A percentile compares a stretch with the other conserved stretches of the same genome.
phyloP scores from a whole-genome alignment of 2,329 filamentous ascomycete species.

The Hypomyces perniciosus region DNA sequence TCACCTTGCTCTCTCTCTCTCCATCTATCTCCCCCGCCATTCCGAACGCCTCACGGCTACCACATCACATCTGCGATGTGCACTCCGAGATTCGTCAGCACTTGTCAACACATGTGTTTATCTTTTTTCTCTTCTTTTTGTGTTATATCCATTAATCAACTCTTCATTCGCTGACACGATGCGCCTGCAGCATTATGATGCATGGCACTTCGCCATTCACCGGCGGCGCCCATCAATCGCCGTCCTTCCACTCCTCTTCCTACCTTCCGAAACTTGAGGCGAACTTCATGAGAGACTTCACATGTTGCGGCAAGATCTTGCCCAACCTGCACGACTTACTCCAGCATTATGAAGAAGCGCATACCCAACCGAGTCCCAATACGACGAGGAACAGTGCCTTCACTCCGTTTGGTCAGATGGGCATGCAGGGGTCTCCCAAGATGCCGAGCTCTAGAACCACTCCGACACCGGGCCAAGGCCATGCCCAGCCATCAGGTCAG shows the following conservation, averaged over 20 bases:
- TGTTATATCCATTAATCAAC: not conserved
- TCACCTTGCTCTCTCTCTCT: not conserved
- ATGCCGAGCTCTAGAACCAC: conserved; percentile 29
- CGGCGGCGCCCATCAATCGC: conserved; percentile 65
- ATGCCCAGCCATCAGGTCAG: conserved; percentile 24
- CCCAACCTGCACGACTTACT: conserved; percentile 90
- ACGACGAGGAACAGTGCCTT: conserved; percentile 35
- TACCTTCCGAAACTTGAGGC: conserved; percentile 95
- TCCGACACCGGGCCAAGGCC: conserved; percentile 25
- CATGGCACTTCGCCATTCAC: conserved; percentile 86
- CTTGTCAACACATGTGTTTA: not conserved
- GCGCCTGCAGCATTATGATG: conserved; percentile 73
- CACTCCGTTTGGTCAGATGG: conserved; percentile 33
- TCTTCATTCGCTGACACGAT: conserved; percentile 18
- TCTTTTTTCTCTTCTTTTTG: not conserved
- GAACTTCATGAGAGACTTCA: conserved; percentile 96
- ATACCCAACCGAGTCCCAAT: conserved; percentile 62
- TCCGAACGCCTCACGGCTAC: conserved; percentile 1
- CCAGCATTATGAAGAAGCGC: conserved; percentile 93
- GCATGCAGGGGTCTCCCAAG: conserved; percentile 26
- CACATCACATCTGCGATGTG: not conserved
- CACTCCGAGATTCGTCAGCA: not conserved
- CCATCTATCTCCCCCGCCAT: conserved; percentile 1
- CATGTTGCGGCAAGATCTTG: conserved; percentile 84
- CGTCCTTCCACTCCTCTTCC: conserved; percentile 92